Base-by-base conservation (phyloP, 1,284 basidiomycete species). In the Wallemia ichthyophaga region DNA sequence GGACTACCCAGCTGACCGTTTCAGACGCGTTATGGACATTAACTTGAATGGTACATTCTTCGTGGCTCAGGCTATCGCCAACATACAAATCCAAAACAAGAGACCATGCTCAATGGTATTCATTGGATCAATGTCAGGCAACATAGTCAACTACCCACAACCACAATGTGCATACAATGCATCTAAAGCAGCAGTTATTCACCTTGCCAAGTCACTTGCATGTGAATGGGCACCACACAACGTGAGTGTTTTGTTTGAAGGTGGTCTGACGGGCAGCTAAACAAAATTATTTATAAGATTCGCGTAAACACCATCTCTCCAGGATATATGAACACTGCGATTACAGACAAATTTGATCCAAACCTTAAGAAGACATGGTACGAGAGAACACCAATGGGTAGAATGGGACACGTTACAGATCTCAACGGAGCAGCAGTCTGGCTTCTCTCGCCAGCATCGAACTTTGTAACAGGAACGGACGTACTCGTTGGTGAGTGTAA, bases 301-400 rank as follows among this genome's bases (percentile, higher is more conserved):
- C 72, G 79, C 13, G 77, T 81, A 13, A 81, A 81, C 65, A 73
- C 75, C 0, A 62, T 81, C 24, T 76, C 75, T 23, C 78, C 78
- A 0, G 79, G 78, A 57, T 80, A 79, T 57, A 75, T 76, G 75
- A 60, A 58, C 66, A 62, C 54, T 2, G 58, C 37, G 9, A 48
- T 48, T 19, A 48, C 37, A 3, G 37, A 48, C 37, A 48, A 48
- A 48, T 48, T 48, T 48, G 37, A 48, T 21, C 37, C 37, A 17
- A 48, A 48, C 37, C 37, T 48, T 19, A 48, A 48, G 37, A 48
- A 48, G 37, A 48, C 37, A 5, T 48, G 37, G 37, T 48, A 48
- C 37, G 37, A 48, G n/a, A 48, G 37, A 48, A 48, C 37, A 11
- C 37, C 37, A 48, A 48, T 48, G 37, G 37, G 37, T 21, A 48